phyloP scores from a whole-genome alignment of 768 basidiomycete genomes.

The Mycena olivaceomarginata region DNA sequence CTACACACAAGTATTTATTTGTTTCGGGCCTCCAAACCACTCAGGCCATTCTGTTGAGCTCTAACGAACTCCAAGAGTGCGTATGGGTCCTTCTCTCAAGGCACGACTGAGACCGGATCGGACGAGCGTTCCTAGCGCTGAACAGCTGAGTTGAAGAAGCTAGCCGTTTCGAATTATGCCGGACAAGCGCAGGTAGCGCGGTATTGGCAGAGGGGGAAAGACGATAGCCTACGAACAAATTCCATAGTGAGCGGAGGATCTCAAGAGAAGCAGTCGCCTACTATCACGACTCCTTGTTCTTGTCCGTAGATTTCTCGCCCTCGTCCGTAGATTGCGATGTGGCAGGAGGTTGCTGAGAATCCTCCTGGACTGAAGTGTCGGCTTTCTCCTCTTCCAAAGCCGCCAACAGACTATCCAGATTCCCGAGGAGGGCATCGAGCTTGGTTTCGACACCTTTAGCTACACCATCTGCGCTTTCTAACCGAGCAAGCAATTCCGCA shows the following conservation, averaged over 20 bases:
- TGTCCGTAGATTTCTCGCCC: constrained; percentile 34
- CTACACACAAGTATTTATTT: constrained; percentile 32
- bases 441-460: constrained; percentile 78
- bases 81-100: too few relatives aligned
- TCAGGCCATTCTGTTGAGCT: background rate
- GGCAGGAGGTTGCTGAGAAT: background rate
- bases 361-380: constrained; percentile 11
- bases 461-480: constrained; percentile 76
- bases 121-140: background rate
- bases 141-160: background rate
- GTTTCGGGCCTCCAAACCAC: background rate
- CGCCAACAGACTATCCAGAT: constrained; percentile 73
- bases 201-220: too few relatives aligned
- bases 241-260: background rate
- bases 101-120: too few relatives aligned
- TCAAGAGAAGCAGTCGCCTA: background rate
- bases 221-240: background rate
- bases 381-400: constrained; percentile 58
- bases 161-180: background rate
- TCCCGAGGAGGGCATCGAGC: constrained; percentile 76
- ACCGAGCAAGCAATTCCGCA: constrained; percentile 69
- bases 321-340: constrained; percentile 30
- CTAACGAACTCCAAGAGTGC: too few relatives aligned
- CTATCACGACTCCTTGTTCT: constrained; percentile 27
- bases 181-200: background rate